Evolutionary conservation across 2,329 filamentous ascomycete species (phyloP).

Genomic region (Fusarium buxicola): DNA sequence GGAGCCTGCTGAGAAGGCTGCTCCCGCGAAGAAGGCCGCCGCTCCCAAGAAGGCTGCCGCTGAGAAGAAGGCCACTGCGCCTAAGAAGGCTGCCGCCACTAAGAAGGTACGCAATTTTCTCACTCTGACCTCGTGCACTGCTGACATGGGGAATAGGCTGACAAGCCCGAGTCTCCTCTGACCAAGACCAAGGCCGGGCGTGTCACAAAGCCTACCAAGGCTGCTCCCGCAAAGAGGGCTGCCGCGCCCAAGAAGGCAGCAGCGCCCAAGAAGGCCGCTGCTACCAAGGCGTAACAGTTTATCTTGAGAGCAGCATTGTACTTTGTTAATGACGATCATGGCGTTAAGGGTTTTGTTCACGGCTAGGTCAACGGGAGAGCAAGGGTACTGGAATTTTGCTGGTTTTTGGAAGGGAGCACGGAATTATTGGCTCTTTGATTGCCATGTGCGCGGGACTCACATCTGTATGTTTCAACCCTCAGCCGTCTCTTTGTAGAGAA

Average conservation of each 20-base stretch:
- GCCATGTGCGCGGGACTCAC: constrained; percentile 34
- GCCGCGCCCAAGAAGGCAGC: constrained; percentile 54
- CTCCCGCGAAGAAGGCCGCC: constrained; percentile 49
- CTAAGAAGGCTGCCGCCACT: constrained; percentile 49
- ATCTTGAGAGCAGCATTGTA: constrained; percentile 37
- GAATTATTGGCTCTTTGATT: constrained; percentile 41
- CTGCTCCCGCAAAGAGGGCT: constrained; percentile 47
- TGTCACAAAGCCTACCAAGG: constrained; percentile 75
- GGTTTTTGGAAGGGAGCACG: constrained; percentile 44
- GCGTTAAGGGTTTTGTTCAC: constrained; percentile 50
- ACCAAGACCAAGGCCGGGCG: constrained; percentile 89
- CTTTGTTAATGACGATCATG: constrained; percentile 54
- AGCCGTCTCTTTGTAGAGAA: constrained; percentile 37
- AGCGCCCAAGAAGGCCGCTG: constrained; percentile 60
- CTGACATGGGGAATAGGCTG: constrained; percentile 53
- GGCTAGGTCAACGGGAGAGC: constrained; percentile 42
- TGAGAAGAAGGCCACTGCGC: constrained; percentile 44
- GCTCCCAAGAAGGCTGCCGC: constrained; percentile 54
- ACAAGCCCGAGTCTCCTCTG: constrained; percentile 74
- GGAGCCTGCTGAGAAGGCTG: constrained; percentile 51
- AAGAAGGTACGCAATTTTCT: constrained; percentile 30
- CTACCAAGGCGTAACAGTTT: constrained; percentile 54
- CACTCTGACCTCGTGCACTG: not conserved
- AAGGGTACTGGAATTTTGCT: constrained; percentile 44
- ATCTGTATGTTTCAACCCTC: constrained; percentile 36